Evolutionary conservation across 1,284 basidiomycete genomes (phyloP).

Genomic region (Heterobasidion annosum): DNA sequence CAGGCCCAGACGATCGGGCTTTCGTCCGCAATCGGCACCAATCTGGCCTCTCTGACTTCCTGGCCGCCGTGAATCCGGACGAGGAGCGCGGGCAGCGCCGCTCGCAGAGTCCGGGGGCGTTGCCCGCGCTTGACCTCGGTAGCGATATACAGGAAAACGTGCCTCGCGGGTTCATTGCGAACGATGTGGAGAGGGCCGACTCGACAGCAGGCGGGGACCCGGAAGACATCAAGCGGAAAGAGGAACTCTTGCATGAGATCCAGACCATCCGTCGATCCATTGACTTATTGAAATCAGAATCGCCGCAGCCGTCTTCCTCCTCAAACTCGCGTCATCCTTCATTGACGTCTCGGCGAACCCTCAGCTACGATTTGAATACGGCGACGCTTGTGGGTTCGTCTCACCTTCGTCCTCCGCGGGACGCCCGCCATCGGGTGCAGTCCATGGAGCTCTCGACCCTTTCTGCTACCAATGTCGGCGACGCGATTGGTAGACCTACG

Average conservation of each 20-base stretch:
- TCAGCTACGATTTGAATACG: constrained; percentile 52
- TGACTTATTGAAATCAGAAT: constrained; percentile 60
- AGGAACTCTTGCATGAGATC: constrained; percentile 67
- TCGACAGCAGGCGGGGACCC: constrained; percentile 34
- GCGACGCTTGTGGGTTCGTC: constrained; percentile 36
- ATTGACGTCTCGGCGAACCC: constrained; percentile 52
- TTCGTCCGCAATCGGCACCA: constrained; percentile 45
- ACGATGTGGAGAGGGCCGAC: constrained; percentile 23
- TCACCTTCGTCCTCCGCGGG: constrained; percentile 60
- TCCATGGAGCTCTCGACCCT: constrained; percentile 59
- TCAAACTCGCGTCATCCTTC: constrained; percentile 58
- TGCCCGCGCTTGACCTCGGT: constrained; percentile 70
- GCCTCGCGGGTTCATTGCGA: constrained; percentile 54
- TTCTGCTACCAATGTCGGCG: constrained; percentile 29
- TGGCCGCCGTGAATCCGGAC: constrained; percentile 47
- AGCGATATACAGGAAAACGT: constrained; percentile 63
- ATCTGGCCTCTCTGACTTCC: constrained; percentile 66
- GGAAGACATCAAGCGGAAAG: constrained; percentile 56
- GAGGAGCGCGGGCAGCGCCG: constrained; percentile 48
- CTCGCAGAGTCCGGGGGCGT: constrained; percentile 41
- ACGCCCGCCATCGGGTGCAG: constrained; percentile 55
- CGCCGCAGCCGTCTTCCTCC: constrained; percentile 47
- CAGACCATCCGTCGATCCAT: constrained; percentile 71
- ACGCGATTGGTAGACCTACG: constrained; percentile 55
- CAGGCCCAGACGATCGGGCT: constrained; percentile 38